Evolutionary conservation across 2,329 filamentous ascomycete genomes (phyloP), one percentile per base, ranked within the genome.

Genomic region (Sporothrix globosa): DNA sequence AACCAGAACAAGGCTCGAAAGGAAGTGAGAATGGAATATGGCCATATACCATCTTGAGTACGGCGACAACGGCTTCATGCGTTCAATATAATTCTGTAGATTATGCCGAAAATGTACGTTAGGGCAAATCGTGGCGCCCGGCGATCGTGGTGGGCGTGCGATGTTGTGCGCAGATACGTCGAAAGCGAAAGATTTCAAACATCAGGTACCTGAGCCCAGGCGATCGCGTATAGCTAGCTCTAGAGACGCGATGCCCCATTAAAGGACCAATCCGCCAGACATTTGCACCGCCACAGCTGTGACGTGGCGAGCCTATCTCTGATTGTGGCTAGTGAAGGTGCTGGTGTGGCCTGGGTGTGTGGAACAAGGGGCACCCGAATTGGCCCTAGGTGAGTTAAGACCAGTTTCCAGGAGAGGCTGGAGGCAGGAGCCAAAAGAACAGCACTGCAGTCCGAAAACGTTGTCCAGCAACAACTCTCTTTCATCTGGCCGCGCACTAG

Each of bases 241-340:
- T 34, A 61, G 53, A 69, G 70, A 71, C 70, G 70, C 70, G 70
- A 69, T 71, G 67, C 67, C 52, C 70, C 67, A 71, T 71, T 65
- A 60, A 60, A 24, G 24, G 27, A 34, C 30, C 27, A 34, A 50
- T 30, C 39, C 9, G 17, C 3, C 24, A 19, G 24, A 63, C 48
- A 9, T 39, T 13, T 69, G 70, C 70, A 71, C 70, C 60, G 70
- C 70, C 70, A 71, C 70, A 41, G 9, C 14, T 61, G 44, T 44
- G 50, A 60, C 46, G 46, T 56, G 63, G 60, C 67, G 63, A 14
- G 63, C 46, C 24, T 39, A 34, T 69, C 27, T 60, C 4, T 2
- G 3, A 17, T 41, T 69, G 66, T 70, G 69, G 69, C 69, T 70
- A 65, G 48, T 70, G 67, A n/a, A 17, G 21, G n/a, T 11, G 41